Base-by-base conservation (phyloP, 164 flowering plant genomes). In the Magnolia changhungtana region DNA sequence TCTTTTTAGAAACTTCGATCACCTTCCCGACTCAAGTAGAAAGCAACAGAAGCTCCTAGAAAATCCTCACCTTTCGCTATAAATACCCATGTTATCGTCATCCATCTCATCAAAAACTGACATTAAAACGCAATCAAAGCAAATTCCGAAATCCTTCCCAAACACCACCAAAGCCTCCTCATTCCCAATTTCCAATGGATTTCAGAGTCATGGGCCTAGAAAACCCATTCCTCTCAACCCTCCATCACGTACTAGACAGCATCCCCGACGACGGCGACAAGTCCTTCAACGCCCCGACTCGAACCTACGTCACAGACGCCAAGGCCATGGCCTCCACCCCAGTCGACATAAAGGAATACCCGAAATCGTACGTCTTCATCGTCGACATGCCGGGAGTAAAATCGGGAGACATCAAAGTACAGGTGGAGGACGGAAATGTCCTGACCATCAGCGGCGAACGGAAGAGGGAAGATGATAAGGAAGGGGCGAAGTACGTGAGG, bases 361-460 rank as follows among this genome's bases (percentile, higher is more conserved):
- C 86, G 3, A 81, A 80, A 49, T 76, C 85, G 20, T 87, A 87
- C 77, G 80, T 72, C 10, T 87, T 88, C 84, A 31, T 85, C 50
- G n/a, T 86, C 55, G 90, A 89, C 86, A 88, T 89, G 92, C 92
- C 89, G n/a, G 92, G 92, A n/a, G 27, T 86, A 50, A 85, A 85
- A 69, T 20, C 81, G 4, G 82, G 76, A 2, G 84, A 86, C 68
- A 82, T 88, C 75, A 84, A 87, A 83, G 89, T 85, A 16, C 87
- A 84, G 79, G 77, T 88, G 49, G 90, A 88, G 82, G 89, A 86
- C 9, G 85, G 73, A 74, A 90, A 84, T 8, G 82, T 81, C 59
- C 76, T 89, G 58, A 61, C 74, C 24, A 67, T 88, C 27, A 85
- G 82, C 77, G 90, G 89, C 11, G 89, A 85, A 81, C 65, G 88